Base-by-base conservation (phyloP, 2,329 filamentous ascomycete species). In the Pseudofabraea citricarpa region DNA sequence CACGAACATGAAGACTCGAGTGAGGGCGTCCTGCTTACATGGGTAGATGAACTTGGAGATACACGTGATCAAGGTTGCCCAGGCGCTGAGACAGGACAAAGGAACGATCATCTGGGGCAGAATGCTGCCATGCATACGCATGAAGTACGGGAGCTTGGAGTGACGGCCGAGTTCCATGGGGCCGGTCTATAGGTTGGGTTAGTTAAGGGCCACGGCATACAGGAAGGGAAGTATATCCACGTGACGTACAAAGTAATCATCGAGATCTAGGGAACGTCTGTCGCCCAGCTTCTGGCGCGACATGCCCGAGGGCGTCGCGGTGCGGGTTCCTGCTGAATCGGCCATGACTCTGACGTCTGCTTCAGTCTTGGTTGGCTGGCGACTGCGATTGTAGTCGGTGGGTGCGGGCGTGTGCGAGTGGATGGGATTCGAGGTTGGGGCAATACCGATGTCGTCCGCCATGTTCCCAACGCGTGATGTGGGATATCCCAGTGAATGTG, bases 121-220 rank as follows among this genome's bases (percentile, higher is more conserved):
- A 48, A 90, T 81, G 49, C 81, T 86, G 54, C 86, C 86, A 61
- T 88, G 85, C 67, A 90, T 73, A 46, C 84, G 83, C 61, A 90
- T 66, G 60, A 89, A 85, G 50, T 81, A 75, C 15, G 86, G 86
- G 74, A 84, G 83, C 71, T 87, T 89, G 16, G 84, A 88, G 63
- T 90, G 85, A 56, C 78, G 78, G 45, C 79, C 72, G 51, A 87
- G 76, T 60, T 89, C 80, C 48, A 83, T 76, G 39, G 86, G 86
- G 10, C 79, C 80, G 32, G 59, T 54, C 59, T 61, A 31, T n/a
- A 7, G 26, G 16, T 27, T 27, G 5, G 27, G 13, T 6, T 12
- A 15, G 36, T 43, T 39, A 41, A 20, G 46, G 26, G 21, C 19
- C 10, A 29, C 19, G 21, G 31, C 29, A 20, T 16, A 18, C 32